Evolutionary conservation across 768 basidiomycete species (phyloP).

Genomic region (Termitomyces heimii): DNA sequence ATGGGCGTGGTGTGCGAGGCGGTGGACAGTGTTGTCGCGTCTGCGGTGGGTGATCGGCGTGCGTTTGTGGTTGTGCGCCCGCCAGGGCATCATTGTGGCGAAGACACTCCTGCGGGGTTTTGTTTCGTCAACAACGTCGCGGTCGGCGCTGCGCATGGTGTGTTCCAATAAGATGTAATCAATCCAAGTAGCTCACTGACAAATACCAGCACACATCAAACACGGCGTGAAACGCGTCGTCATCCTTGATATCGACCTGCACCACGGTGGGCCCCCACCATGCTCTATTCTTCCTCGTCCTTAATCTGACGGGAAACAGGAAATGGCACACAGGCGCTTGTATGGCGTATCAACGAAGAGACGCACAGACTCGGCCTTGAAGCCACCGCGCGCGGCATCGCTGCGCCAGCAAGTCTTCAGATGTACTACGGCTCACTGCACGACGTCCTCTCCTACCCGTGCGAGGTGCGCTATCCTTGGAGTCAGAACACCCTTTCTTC

Average conservation of each 20-base stretch:
- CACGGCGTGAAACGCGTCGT: conserved; percentile 75
- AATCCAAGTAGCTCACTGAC: not conserved
- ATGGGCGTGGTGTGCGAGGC: conserved; percentile 85
- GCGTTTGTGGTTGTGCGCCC: conserved; percentile 80
- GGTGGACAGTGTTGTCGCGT: conserved; percentile 58
- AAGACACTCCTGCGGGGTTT: conserved; percentile 86
- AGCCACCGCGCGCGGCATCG: conserved; percentile 32
- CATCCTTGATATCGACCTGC: conserved; percentile 90
- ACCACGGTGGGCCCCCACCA: conserved; percentile 52
- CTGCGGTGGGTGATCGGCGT: conserved; percentile 6
- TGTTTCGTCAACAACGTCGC: conserved; percentile 96
- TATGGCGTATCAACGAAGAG: conserved; percentile 90
- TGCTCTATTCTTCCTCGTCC: not conserved
- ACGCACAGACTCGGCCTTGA: conserved; percentile 66
- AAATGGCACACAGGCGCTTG: conserved; percentile 91
- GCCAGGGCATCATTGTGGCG: conserved; percentile 93
- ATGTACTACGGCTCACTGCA: conserved; percentile 93
- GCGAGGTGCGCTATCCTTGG: conserved; percentile 74
- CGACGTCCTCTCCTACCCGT: conserved; percentile 88
- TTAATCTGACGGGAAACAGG: conserved; percentile 33
- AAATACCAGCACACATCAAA: conserved; percentile 64
- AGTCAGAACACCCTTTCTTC: too few relatives aligned
- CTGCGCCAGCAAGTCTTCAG: conserved; percentile 41
- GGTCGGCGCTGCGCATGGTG: conserved; percentile 87
- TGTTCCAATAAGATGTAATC: conserved; percentile 11